These are phyloP conservation scores for Zymoseptoria crescenta DNA, from an alignment of 2,329 filamentous ascomycete genomes.

Conservation along the genomic window DNA sequence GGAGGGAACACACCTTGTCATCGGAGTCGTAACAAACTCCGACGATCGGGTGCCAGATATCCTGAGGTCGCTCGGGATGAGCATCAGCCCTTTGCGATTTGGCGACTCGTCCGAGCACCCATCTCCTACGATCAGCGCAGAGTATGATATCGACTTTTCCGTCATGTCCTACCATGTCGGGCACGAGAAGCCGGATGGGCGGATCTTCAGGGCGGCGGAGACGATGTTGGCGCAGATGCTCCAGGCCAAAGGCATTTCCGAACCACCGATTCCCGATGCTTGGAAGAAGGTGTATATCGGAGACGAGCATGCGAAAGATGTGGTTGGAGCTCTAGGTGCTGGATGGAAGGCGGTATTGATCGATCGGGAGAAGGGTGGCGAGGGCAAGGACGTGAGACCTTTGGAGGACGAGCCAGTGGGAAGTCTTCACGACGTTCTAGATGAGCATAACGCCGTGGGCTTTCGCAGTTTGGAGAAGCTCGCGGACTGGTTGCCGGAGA, in stretches of 20 bases:
- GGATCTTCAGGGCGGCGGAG: constrained; percentile 51
- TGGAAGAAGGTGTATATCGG: constrained; percentile 46
- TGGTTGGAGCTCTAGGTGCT: constrained; percentile 39
- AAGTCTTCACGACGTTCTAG: constrained; percentile 13
- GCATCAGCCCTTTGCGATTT: constrained; percentile 35
- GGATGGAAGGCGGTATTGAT: constrained; percentile 43
- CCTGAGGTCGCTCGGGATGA: constrained; percentile 47
- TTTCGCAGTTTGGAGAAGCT: constrained; percentile 19
- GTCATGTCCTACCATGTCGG: constrained; percentile 59
- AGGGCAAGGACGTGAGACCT: constrained; percentile 14
- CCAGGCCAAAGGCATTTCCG: constrained; percentile 18
- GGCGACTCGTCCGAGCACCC: constrained; percentile 2
- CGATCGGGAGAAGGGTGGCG: constrained; percentile 26
- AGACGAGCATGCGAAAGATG: constrained; percentile 47
- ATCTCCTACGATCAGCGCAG: background rate
- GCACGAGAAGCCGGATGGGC: constrained; percentile 48
- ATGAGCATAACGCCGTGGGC: constrained; percentile 15
- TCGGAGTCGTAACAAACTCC: constrained; percentile 57
- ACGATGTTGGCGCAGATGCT: constrained; percentile 29
- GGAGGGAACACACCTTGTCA: constrained; percentile 27
- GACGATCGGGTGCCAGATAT: constrained; percentile 52
- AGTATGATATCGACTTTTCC: constrained; percentile 47
- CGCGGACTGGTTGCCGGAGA: constrained; percentile 18
- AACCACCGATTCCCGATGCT: constrained; percentile 23
- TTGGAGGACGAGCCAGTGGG: constrained; percentile 13